Percentiles rank a stretch among this genome's conserved stretches.
phyloP scores from a whole-genome alignment of 1,284 basidiomycete species.

The Butyriboletus appendiculatus region DNA sequence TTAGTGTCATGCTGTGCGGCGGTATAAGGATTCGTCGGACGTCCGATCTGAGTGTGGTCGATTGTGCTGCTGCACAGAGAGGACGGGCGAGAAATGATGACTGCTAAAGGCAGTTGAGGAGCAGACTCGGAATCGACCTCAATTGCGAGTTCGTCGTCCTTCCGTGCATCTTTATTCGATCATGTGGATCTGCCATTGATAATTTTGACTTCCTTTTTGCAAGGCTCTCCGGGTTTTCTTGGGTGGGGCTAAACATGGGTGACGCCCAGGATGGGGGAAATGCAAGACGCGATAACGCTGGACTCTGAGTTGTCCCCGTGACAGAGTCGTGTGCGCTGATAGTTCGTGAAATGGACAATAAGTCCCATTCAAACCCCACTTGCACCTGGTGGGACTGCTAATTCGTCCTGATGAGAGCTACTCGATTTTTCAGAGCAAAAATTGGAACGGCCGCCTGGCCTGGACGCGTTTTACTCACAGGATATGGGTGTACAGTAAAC shows the following conservation, averaged over 20 bases:
- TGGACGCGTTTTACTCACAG: too few species aligned
- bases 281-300: conserved; percentile 6
- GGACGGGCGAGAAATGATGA: conserved; percentile 67
- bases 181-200: conserved; percentile 18
- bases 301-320: too few species aligned
- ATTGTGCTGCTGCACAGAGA: conserved; percentile 55
- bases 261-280: conserved; percentile 52
- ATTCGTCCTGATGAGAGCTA: too few species aligned
- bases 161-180: conserved; percentile 15
- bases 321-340: too few species aligned
- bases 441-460: too few species aligned
- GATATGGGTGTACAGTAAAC: too few species aligned
- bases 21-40: conserved; percentile 87
- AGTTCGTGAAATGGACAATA: too few species aligned
- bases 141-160: conserved; percentile 67
- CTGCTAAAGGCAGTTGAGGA: conserved; percentile 44
- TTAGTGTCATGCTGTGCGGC: conserved; percentile 94
- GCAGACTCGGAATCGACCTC: conserved; percentile 48
- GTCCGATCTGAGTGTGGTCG: conserved; percentile 70
- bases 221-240: conserved; percentile 58
- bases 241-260: conserved; percentile 40
- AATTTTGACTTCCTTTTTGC: conserved; percentile 43
- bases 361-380: too few species aligned
- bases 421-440: too few species aligned
- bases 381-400: too few species aligned